Base-by-base conservation (phyloP, 2,329 filamentous ascomycete genomes). In the Aspergillus carbonarius region DNA sequence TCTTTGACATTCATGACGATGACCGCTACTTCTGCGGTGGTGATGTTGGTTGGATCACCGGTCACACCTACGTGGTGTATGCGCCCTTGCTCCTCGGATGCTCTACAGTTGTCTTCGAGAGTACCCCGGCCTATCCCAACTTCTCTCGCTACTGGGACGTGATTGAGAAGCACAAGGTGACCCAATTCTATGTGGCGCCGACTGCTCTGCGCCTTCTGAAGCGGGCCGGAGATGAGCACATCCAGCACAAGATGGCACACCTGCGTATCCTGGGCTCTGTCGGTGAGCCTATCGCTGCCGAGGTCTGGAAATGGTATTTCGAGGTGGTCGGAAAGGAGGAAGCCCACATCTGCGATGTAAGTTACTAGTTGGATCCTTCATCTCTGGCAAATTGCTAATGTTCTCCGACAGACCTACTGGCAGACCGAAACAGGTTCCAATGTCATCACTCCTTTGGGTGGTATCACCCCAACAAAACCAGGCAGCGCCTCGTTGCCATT, bases 281-380 rank as follows among this genome's bases (percentile, higher is more conserved):
- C 59, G 95, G 95, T 67, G 95, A 99, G 81, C 95, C 95, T 39
- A 99, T 99, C 70, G 93, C 95, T 17, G 91, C 93, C 20, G 95
- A 99, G 77, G 90, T 99, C 60, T 99, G 95, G 95, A 98, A 98
- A 81, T 99, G 95, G 95, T 99, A 98, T 80, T 93, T 92, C 75
- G 92, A 98, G 77, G 85, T 90, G 67, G 92, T 99, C 54, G 95
- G 95, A 72, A 96, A 92, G 83, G 89, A 93, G 77, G 88, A 96
- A 76, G 89, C 91, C 50, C 95, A 99, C 72, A 83, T 99, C 75
- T 88, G 97, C 56, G 95, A 99, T 76, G 92, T 96, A 82, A 85
- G 92, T 85, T 57, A 44, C n/a, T 37, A 13, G 15, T 5, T 49
- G 25, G 17, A 35, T n/a, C 12, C 17, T 18, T 10, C 15, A 2